Conservation (phyloP, 345 rosid genomes). For the Murraya paniculata region DNA sequence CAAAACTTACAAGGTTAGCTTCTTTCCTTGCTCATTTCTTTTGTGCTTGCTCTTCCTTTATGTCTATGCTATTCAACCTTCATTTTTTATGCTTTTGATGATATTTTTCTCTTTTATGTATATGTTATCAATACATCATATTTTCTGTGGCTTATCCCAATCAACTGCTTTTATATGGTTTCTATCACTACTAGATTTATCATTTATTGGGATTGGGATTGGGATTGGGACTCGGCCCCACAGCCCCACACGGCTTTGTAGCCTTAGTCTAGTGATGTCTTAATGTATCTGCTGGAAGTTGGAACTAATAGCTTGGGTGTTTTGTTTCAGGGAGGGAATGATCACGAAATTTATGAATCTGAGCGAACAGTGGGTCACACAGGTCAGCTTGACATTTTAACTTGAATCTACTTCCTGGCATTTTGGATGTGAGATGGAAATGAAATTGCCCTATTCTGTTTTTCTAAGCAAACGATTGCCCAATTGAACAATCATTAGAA, state of each 20-base stretch:
- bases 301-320: slow-evolving; percentile 10
- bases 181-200: background rate
- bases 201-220: background rate
- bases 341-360: slow-evolving; percentile 86
- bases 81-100: background rate
- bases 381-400: slow-evolving; percentile 46
- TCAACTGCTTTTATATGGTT: background rate
- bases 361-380: slow-evolving; percentile 80
- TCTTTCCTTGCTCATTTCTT: background rate
- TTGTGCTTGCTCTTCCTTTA: background rate
- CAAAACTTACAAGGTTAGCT: slow-evolving; percentile 86
- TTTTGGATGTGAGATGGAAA: background rate
- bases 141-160: no score
- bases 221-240: background rate
- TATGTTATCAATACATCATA: background rate
- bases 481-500: background rate
- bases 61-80: background rate
- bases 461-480: background rate
- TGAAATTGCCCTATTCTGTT: background rate
- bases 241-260: background rate
- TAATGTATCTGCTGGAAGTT: background rate
- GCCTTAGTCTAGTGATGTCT: background rate
- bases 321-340: slow-evolving; percentile 78
- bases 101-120: background rate
- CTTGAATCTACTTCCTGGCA: background rate